Conservation (phyloP, 805 yeast species). For the Debaryomyces hansenii region DNA sequence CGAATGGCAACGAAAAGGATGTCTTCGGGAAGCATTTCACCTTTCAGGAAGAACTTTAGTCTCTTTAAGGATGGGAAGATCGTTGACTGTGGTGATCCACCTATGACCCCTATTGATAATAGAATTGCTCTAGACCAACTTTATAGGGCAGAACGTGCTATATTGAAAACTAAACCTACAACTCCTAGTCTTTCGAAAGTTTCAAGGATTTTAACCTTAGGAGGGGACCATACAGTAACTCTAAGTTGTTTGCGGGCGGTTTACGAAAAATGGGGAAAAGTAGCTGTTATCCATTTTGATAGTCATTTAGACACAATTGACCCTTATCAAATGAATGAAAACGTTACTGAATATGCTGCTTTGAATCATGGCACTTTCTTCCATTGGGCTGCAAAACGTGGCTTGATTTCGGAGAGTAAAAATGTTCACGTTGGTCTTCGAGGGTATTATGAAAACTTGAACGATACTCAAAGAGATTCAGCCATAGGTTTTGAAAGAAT, state of each 20-base stretch:
- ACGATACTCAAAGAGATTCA: constrained; percentile 32
- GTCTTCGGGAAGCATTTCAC: not conserved
- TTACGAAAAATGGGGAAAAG: constrained; percentile 11
- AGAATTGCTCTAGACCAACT: constrained; percentile 62
- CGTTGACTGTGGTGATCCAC: constrained; percentile 69
- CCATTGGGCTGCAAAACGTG: constrained; percentile 11
- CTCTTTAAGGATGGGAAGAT: constrained; percentile 37
- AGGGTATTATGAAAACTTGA: constrained; percentile 27
- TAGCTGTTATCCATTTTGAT: constrained; percentile 13
- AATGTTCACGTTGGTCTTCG: constrained; percentile 1
- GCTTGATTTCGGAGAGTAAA: not conserved
- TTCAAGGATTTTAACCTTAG: constrained; percentile 11
- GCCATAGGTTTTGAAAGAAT: constrained; percentile 9
- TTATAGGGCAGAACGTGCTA: constrained; percentile 53
- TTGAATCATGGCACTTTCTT: constrained; percentile 12
- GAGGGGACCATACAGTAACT: constrained; percentile 14
- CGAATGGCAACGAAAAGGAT: constrained; percentile 21
- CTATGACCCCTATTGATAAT: constrained; percentile 69
- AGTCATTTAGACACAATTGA: constrained; percentile 11
- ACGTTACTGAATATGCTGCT: constrained; percentile 12
- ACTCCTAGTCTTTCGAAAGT: constrained; percentile 2
- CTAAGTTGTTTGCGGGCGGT: constrained; percentile 10
- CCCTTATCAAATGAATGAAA: constrained; percentile 8
- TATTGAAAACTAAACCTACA: constrained; percentile 28
- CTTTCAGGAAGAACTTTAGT: constrained; percentile 37